Conservation (phyloP, 768 basidiomycete species). For the Naematelia aurantialba region DNA sequence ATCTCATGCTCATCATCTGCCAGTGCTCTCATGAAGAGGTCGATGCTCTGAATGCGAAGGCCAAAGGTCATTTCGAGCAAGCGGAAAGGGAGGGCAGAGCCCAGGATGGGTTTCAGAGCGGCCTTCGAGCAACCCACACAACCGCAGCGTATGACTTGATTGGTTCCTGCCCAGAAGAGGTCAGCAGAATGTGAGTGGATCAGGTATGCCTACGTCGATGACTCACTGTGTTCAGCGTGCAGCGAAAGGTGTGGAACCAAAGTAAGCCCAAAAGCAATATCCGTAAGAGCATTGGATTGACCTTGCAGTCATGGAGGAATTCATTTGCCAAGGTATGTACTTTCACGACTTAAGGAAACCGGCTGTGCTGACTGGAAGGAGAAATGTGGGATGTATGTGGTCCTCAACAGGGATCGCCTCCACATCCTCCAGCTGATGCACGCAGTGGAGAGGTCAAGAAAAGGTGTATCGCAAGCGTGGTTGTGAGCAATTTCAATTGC, state of each 20-base stretch:
- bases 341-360: not conserved
- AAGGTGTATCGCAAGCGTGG: conserved; percentile 18
- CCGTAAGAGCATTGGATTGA: too few species aligned
- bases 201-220: not conserved
- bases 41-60: conserved; percentile 23
- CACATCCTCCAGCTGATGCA: conserved; percentile 2
- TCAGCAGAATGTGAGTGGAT: conserved; percentile 16
- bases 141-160: conserved; percentile 23
- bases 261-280: not conserved
- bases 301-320: conserved; percentile 25
- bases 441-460: conserved; percentile 21
- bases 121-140: conserved; percentile 19
- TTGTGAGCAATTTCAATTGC: conserved; percentile 8
- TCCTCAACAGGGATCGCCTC: not conserved
- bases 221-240: conserved; percentile 12
- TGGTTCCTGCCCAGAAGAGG: conserved; percentile 20
- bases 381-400: conserved; percentile 24
- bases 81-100: conserved; percentile 13
- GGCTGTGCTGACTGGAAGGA: conserved; percentile 1
- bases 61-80: conserved; percentile 18
- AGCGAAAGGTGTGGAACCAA: conserved; percentile 22
- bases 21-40: too few species aligned
- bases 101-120: conserved; percentile 8
- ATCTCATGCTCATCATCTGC: not conserved
- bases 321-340: conserved; percentile 14